Conservation (phyloP, 768 basidiomycete genomes). For the Coprinopsis sp. region DNA sequence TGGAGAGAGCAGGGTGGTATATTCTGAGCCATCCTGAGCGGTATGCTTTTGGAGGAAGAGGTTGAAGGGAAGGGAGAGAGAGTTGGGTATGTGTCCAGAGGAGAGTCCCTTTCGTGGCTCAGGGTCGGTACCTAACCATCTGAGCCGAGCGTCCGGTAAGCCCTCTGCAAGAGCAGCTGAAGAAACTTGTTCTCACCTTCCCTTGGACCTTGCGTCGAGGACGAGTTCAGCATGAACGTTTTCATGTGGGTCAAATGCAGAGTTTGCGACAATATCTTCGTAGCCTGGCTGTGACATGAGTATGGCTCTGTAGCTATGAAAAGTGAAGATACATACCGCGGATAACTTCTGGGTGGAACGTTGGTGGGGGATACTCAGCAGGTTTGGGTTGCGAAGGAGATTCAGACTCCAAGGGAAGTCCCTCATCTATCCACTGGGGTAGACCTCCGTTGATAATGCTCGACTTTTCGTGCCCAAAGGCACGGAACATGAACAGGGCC, state of each 20-base stretch:
- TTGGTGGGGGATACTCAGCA: constrained; percentile 48
- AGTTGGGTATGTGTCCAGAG: constrained; percentile 90
- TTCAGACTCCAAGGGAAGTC: constrained; percentile 46
- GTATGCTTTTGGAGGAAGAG: constrained; percentile 52
- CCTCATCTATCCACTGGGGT: constrained; percentile 72
- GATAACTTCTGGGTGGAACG: constrained; percentile 45
- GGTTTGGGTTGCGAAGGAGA: constrained; percentile 22
- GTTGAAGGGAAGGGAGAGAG: constrained; percentile 81
- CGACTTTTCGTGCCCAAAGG: constrained; percentile 83
- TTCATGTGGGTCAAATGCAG: constrained; percentile 39
- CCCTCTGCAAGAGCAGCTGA: neutral
- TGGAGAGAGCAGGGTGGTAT: constrained; percentile 55
- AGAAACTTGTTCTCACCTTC: constrained; percentile 46
- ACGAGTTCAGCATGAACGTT: constrained; percentile 59
- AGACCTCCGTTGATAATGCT: constrained; percentile 93
- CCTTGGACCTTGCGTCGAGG: constrained; percentile 83
- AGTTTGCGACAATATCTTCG: constrained; percentile 74
- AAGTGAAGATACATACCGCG: constrained; percentile 38
- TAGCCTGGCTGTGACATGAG: constrained; percentile 62
- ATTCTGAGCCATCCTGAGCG: constrained; percentile 39
- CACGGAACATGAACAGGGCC: constrained; percentile 90
- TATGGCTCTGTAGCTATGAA: neutral
- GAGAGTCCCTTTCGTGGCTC: constrained; percentile 87
- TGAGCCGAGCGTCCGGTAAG: constrained; percentile 24
- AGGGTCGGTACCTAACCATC: constrained; percentile 75